phyloP scores from a whole-genome alignment of 306 rosid species.

The Trifolium fragiferum region DNA sequence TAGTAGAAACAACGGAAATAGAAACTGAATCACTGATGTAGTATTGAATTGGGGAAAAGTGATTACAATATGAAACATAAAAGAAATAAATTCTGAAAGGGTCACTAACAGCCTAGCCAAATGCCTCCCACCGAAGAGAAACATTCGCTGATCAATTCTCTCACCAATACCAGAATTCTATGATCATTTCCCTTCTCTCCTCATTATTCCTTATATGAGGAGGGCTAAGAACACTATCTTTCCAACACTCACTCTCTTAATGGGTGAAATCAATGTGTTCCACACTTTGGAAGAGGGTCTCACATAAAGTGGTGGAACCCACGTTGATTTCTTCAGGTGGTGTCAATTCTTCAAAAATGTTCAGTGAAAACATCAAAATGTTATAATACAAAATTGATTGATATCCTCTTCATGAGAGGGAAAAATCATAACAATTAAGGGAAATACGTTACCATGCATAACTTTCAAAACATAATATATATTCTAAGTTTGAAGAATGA shows the following conservation, averaged over 20 bases:
- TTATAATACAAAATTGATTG: not conserved
- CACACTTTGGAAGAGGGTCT: too few relatives aligned
- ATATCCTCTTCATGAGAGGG: not conserved
- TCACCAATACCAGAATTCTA: not conserved
- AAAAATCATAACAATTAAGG: not conserved
- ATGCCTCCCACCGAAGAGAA: not conserved
- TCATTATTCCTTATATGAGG: not conserved
- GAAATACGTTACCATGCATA: not conserved
- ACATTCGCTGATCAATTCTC: not conserved
- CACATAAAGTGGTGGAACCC: too few relatives aligned
- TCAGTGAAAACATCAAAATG: slow-evolving; percentile 1
- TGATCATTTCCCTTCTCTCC: not conserved
- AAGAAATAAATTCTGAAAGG: not conserved
- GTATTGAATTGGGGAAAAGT: not conserved
- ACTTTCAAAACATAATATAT: not conserved
- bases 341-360: slow-evolving; percentile 11
- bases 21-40: not conserved
- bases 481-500: slow-evolving; percentile 20
- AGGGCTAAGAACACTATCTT: too few relatives aligned
- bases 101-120: not conserved
- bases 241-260: too few relatives aligned
- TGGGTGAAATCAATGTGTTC: too few relatives aligned
- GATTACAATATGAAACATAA: not conserved
- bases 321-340: not conserved
- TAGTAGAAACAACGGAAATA: not conserved